These are phyloP conservation scores for Talaromyces sp. DNA, from an alignment of 2,329 filamentous ascomycete genomes.

Conservation along the genomic window DNA sequence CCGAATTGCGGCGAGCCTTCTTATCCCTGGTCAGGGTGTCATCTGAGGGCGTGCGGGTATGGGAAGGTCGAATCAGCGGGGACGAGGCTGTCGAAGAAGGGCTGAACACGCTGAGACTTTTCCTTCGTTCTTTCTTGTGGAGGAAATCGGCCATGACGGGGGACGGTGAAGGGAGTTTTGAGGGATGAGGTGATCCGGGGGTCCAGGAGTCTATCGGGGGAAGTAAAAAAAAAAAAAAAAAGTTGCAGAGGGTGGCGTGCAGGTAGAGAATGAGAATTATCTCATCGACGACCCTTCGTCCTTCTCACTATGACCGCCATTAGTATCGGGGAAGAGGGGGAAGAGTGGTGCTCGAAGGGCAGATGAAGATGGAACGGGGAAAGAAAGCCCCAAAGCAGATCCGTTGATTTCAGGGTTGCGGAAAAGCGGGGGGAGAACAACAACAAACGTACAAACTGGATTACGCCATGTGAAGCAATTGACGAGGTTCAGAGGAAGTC, in stretches of 20 bases:
- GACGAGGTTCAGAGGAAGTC: constrained; percentile 5
- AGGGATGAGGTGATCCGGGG: not conserved
- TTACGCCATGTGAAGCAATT: constrained; percentile 37
- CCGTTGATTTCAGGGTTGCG: constrained; percentile 17
- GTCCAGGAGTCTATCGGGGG: not conserved
- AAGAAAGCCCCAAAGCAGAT: constrained; percentile 4
- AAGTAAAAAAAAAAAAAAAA: not conserved
- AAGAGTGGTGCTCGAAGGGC: too few species aligned
- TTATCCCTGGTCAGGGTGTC: constrained; percentile 38
- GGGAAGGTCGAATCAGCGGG: constrained; percentile 24
- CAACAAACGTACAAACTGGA: constrained; percentile 27
- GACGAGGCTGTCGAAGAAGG: constrained; percentile 29
- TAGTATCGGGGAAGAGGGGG: not conserved
- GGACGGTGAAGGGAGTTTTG: not conserved
- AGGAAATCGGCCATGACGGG: constrained; percentile 35
- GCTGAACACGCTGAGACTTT: constrained; percentile 39
- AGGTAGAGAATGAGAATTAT: constrained; percentile 20
- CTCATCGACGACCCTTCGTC: constrained; percentile 36
- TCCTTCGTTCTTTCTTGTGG: constrained; percentile 39
- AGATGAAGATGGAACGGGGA: not conserved
- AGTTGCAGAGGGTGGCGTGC: constrained; percentile 11
- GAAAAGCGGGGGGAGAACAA: constrained; percentile 23
- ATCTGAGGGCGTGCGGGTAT: constrained; percentile 43
- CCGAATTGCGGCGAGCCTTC: constrained; percentile 41
- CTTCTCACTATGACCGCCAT: constrained; percentile 25